These are phyloP conservation scores for Endothia cerciana DNA, from an alignment of 2,329 filamentous ascomycete species.

Conservation along the genomic window DNA sequence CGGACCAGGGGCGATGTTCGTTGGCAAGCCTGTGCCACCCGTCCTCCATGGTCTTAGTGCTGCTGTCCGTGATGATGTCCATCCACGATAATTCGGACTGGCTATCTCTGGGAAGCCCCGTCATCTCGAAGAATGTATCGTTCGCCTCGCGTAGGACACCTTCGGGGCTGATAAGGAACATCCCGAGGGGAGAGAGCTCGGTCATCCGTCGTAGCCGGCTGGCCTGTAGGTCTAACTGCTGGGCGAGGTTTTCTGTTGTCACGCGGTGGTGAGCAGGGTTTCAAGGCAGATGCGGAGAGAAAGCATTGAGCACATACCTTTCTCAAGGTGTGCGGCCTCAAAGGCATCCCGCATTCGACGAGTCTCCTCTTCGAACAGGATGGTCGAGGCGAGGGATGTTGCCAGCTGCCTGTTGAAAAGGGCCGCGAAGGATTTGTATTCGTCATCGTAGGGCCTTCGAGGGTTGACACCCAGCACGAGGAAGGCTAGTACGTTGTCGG, in stretches of 20 bases:
- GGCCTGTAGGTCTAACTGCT: conserved; percentile 42
- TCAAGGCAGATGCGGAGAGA: background rate
- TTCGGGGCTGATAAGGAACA: conserved; percentile 45
- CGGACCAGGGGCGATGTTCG: conserved; percentile 42
- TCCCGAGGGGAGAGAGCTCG: conserved; percentile 42
- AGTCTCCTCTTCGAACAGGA: conserved; percentile 68
- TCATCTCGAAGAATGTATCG: conserved; percentile 52
- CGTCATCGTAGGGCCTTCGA: conserved; percentile 64
- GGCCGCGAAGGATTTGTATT: conserved; percentile 62
- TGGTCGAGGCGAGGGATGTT: conserved; percentile 66
- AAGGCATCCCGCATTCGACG: conserved; percentile 47
- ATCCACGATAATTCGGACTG: conserved; percentile 47
- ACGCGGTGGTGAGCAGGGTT: background rate
- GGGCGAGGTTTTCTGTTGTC: conserved; percentile 36
- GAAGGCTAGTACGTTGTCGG: conserved; percentile 62
- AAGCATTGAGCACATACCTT: conserved; percentile 13
- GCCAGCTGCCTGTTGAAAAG: conserved; percentile 53
- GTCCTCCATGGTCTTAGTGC: conserved; percentile 37
- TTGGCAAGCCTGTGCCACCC: conserved; percentile 44
- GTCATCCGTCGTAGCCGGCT: conserved; percentile 44
- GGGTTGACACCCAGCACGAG: conserved; percentile 66
- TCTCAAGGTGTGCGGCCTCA: conserved; percentile 41
- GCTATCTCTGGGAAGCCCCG: conserved; percentile 43
- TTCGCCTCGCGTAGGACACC: conserved; percentile 49
- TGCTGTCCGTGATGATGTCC: conserved; percentile 43